phyloP scores from a whole-genome alignment of 352 stramenopile species.

The Blastocystis hominis region DNA sequence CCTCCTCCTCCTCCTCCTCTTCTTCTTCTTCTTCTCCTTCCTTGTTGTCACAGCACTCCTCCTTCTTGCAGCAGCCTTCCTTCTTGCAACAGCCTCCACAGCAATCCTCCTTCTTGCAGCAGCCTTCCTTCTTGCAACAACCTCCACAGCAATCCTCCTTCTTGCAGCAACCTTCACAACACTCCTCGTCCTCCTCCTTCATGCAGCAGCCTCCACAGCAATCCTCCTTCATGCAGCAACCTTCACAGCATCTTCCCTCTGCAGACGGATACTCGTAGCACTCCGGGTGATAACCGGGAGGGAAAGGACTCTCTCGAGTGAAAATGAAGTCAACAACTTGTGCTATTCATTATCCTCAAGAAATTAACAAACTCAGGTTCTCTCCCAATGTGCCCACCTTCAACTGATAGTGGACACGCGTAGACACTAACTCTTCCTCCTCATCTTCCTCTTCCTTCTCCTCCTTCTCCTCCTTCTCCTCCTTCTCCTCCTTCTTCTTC shows the following conservation, averaged over 20 bases:
- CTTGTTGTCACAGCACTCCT: neutral
- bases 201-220: neutral
- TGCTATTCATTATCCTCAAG: neutral
- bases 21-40: neutral
- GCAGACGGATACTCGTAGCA: neutral
- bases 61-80: constrained; percentile 7
- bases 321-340: constrained; percentile 34
- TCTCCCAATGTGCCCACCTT: neutral
- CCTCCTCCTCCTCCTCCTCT: neutral
- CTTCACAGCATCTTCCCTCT: neutral
- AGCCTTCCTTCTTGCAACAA: neutral
- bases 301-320: neutral
- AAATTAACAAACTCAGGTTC: neutral
- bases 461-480: neutral
- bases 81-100: neutral
- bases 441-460: neutral
- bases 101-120: neutral
- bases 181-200: neutral
- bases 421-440: neutral
- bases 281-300: neutral
- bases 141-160: neutral
- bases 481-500: neutral
- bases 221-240: neutral
- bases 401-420: neutral
- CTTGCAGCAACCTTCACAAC: neutral